Percentiles rank a stretch among this genome's conserved stretches.
Evolutionary conservation across 208 protist genomes (phyloP).

Genomic region (Leptomonas pyrrhocoris): DNA sequence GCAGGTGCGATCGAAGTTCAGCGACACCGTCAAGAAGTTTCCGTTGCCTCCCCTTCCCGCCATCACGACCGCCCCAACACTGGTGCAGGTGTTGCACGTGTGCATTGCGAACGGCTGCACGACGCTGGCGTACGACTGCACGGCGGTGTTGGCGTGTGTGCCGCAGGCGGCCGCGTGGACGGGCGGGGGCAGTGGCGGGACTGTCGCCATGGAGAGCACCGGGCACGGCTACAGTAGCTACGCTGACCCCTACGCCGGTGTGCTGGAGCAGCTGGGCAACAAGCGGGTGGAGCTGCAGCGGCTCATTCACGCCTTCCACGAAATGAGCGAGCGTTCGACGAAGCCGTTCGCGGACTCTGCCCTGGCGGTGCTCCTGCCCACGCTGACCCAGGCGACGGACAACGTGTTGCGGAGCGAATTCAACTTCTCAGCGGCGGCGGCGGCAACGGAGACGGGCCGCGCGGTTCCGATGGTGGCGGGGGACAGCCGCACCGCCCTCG

Average conservation of each 20-base stretch:
- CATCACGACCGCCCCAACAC: constrained; percentile 51
- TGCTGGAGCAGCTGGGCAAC: constrained; percentile 27
- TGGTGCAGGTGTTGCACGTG: constrained; percentile 72
- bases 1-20: constrained; percentile 39
- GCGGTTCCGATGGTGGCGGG: neutral
- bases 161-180: constrained; percentile 29
- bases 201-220: neutral
- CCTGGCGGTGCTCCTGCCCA: constrained; percentile 42
- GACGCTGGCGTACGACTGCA: constrained; percentile 56
- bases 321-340: constrained; percentile 37
- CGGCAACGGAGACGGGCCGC: neutral
- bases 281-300: constrained; percentile 46
- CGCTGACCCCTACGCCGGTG: constrained; percentile 17
- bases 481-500: constrained; percentile 23
- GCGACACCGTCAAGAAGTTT: constrained; percentile 32
- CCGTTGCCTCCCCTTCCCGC: constrained; percentile 76
- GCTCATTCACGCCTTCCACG: constrained; percentile 35
- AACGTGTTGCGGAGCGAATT: constrained; percentile 33
- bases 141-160: constrained; percentile 47
- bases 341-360: constrained; percentile 55
- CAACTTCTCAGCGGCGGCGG: constrained; percentile 1
- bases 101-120: constrained; percentile 79
- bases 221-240: constrained; percentile 1
- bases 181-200: neutral
- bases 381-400: constrained; percentile 25